phyloP scores from a whole-genome alignment of 2,329 filamentous ascomycete genomes.

The Xylariaceae sp. region DNA sequence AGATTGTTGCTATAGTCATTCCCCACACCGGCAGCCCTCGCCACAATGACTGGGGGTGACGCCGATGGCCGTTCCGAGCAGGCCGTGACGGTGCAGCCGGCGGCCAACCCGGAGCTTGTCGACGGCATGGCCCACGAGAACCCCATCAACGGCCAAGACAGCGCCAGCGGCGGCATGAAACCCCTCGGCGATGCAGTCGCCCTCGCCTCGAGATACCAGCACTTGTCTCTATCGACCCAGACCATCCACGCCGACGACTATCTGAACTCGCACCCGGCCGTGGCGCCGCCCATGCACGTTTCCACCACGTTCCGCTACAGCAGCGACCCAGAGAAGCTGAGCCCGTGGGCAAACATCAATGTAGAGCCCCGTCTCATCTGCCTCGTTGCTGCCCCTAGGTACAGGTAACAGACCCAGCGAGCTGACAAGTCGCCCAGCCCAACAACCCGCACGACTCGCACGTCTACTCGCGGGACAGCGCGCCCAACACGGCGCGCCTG shows the following conservation, averaged over 20 bases:
- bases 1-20: too few relatives aligned
- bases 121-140: constrained; percentile 14
- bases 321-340: constrained; percentile 59
- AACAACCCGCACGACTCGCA: constrained; percentile 52
- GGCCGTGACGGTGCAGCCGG: constrained; percentile 8
- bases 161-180: constrained; percentile 2
- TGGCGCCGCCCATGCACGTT: constrained; percentile 83
- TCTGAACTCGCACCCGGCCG: constrained; percentile 65
- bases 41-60: constrained; percentile 15
- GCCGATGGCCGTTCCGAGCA: constrained; percentile 1
- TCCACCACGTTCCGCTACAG: constrained; percentile 87
- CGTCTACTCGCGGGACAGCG: constrained; percentile 75
- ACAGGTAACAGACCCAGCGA: background rate
- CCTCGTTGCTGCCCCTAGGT: background rate
- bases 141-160: constrained; percentile 4
- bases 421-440: constrained; percentile 29
- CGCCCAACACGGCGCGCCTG: constrained; percentile 75
- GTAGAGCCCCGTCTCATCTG: too few relatives aligned
- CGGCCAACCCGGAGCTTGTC: constrained; percentile 14
- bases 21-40: too few relatives aligned
- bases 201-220: constrained; percentile 24
- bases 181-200: constrained; percentile 13
- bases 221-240: constrained; percentile 56
- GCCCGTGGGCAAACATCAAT: constrained; percentile 42
- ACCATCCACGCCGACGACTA: constrained; percentile 78